phyloP scores from a whole-genome alignment of 805 yeast species.

The Teunomyces gatunensis region DNA sequence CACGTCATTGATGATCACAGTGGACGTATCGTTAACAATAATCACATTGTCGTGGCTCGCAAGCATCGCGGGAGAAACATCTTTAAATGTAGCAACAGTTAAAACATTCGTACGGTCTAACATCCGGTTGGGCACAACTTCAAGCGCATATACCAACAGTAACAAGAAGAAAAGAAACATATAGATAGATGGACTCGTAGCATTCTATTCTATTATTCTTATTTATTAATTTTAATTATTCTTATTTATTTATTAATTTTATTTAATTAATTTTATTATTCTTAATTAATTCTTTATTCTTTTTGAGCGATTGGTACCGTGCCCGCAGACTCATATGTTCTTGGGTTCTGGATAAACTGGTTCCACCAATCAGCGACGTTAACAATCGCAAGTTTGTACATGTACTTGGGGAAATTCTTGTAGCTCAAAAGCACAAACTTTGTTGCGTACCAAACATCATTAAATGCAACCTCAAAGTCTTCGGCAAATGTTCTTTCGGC shows the following conservation, averaged over 20 bases:
- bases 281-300: not conserved
- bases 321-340: conserved; percentile 1
- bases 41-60: conserved; percentile 9
- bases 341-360: conserved; percentile 60
- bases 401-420: conserved; percentile 61
- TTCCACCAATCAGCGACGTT: conserved; percentile 66
- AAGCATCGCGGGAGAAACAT: not conserved
- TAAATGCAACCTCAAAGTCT: conserved; percentile 51
- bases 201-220: not conserved
- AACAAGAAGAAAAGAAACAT: not conserved
- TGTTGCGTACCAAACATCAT: conserved; percentile 57
- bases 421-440: conserved; percentile 67
- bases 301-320: not conserved
- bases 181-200: not conserved
- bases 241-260: not conserved
- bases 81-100: not conserved
- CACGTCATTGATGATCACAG: conserved; percentile 14
- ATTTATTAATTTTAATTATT: not conserved
- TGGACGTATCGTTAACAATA: conserved; percentile 8
- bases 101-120: not conserved
- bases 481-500: conserved; percentile 21
- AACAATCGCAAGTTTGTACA: conserved; percentile 50
- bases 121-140: not conserved
- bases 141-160: not conserved
- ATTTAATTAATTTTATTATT: not conserved